Evolutionary conservation across 345 rosid species (phyloP).

Genomic region (Salix arbutifolia): DNA sequence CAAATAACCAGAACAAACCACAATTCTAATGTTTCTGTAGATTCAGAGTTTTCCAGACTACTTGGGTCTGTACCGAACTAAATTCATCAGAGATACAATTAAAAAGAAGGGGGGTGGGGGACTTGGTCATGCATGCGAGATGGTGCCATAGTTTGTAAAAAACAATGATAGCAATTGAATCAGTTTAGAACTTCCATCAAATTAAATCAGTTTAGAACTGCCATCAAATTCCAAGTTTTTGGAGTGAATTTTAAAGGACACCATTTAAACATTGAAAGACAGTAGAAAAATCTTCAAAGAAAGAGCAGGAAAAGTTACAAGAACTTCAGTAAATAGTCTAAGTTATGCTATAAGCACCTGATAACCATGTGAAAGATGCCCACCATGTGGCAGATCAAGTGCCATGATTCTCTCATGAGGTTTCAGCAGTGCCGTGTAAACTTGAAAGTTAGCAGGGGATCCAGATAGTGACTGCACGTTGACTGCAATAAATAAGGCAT

Average conservation of each 20-base stretch:
- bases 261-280: not conserved
- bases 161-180: not conserved
- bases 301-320: not conserved
- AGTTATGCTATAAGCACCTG: slow-evolving; percentile 51
- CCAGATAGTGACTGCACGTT: slow-evolving; percentile 95
- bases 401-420: slow-evolving; percentile 99
- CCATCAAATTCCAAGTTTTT: not conserved
- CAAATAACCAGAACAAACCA: not conserved
- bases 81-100: not conserved
- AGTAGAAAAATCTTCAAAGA: not conserved
- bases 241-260: not conserved
- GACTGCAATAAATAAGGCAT: slow-evolving; percentile 50
- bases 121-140: not conserved
- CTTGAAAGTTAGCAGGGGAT: slow-evolving; percentile 95
- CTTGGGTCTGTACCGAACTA: no score
- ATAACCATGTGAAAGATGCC: slow-evolving; percentile 99
- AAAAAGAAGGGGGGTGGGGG: not conserved
- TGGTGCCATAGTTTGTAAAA: not conserved
- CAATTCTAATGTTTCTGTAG: not conserved
- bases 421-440: slow-evolving; percentile 75
- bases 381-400: slow-evolving; percentile 97
- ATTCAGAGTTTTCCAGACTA: not conserved
- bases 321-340: not conserved
- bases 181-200: not conserved
- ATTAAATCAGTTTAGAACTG: not conserved